Conservation (phyloP, 1,284 basidiomycete genomes). For the Rhodotorula sp. region DNA sequence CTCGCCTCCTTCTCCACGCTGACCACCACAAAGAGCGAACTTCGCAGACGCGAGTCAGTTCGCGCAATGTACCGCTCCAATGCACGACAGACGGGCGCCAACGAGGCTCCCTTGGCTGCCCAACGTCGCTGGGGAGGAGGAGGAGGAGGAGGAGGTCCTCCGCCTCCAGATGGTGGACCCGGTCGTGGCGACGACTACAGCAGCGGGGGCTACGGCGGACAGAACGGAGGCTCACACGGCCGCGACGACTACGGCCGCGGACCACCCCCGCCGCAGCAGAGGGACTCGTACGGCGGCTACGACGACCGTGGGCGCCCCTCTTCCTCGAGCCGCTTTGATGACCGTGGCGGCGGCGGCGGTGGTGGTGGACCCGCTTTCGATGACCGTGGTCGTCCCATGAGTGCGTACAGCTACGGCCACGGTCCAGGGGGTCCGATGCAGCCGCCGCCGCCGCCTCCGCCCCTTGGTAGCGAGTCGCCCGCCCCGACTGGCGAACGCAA, state of each 20-base stretch:
- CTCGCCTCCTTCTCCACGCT: neutral
- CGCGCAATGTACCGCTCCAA: constrained; percentile 33
- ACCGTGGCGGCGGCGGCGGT: neutral
- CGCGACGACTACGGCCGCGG: constrained; percentile 29
- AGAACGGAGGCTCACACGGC: constrained; percentile 20
- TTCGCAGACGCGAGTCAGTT: neutral
- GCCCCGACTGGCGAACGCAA: constrained; percentile 59
- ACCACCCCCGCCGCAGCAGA: constrained; percentile 21
- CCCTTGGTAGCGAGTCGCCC: constrained; percentile 2
- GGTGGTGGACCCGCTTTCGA: neutral
- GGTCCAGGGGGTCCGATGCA: constrained; percentile 1
- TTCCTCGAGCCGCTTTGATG: constrained; percentile 12
- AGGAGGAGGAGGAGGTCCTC: constrained; percentile 12
- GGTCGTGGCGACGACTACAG: constrained; percentile 6
- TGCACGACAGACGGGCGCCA: constrained; percentile 36
- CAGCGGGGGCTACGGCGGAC: constrained; percentile 36
- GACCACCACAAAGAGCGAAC: neutral
- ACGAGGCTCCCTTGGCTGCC: constrained; percentile 37
- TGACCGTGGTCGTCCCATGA: constrained; percentile 4
- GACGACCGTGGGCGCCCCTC: constrained; percentile 25
- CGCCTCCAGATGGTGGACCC: constrained; percentile 8
- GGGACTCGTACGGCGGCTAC: constrained; percentile 42
- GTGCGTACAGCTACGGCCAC: neutral
- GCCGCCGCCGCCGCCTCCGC: constrained; percentile 9
- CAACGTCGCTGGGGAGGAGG: constrained; percentile 41